Conservation (phyloP, 2,329 filamentous ascomycete genomes). For the Polytolypa hystricis region DNA sequence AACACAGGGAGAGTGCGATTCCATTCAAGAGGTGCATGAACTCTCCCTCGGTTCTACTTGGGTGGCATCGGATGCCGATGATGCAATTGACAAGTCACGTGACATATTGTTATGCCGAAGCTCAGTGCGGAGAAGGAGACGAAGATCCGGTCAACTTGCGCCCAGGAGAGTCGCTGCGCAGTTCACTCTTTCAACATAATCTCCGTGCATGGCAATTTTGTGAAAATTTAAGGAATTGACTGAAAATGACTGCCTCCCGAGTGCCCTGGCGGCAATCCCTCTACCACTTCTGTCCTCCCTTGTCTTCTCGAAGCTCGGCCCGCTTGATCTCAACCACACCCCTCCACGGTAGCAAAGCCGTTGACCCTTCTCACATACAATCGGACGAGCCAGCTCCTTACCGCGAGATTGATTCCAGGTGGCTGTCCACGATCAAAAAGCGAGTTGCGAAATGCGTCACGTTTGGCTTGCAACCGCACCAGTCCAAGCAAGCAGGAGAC, state of each 20-base stretch:
- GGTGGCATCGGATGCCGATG: too few relatives aligned
- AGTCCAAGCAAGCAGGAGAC: conserved; percentile 46
- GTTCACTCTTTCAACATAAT: too few relatives aligned
- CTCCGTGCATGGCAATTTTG: too few relatives aligned
- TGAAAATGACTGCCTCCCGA: conserved; percentile 3
- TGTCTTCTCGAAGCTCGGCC: background rate
- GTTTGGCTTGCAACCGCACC: conserved; percentile 54
- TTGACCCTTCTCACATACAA: conserved; percentile 7
- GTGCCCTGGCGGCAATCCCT: conserved; percentile 9
- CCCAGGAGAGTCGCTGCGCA: too few relatives aligned
- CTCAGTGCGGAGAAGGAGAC: too few relatives aligned
- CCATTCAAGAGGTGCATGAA: too few relatives aligned
- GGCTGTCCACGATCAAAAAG: conserved; percentile 57
- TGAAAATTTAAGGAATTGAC: too few relatives aligned
- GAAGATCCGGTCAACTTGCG: too few relatives aligned
- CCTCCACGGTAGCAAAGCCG: conserved; percentile 12
- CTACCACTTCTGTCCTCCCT: background rate
- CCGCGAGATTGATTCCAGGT: conserved; percentile 42
- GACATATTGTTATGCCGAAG: too few relatives aligned
- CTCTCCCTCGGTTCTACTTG: too few relatives aligned
- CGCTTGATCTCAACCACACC: conserved; percentile 3
- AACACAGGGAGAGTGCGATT: too few relatives aligned
- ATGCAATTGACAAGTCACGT: too few relatives aligned
- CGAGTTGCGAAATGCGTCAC: conserved; percentile 64
- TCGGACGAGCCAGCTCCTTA: conserved; percentile 7